Percentiles rank a stretch among this genome's conserved stretches.
Evolutionary conservation across 2,329 filamentous ascomycete species (phyloP).

Genomic region (Neopestalotiopsis clavispora): DNA sequence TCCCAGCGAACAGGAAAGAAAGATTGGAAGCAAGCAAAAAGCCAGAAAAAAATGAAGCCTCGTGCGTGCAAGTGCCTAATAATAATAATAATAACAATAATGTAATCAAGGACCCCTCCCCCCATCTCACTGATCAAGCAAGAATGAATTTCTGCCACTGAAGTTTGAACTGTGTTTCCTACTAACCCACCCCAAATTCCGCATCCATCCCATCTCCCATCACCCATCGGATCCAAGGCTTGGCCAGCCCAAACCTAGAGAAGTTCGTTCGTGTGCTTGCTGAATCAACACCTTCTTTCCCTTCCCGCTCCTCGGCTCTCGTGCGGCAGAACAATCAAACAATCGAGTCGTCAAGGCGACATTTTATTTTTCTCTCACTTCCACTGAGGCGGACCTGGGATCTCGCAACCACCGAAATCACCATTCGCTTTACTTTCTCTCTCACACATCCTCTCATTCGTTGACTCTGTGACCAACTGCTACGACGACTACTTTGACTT

Average conservation of each 20-base stretch:
- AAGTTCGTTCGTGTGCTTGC: too few species aligned
- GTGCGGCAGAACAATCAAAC: too few species aligned
- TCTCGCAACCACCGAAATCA: slow-evolving; percentile 9
- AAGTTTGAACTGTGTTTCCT: not conserved
- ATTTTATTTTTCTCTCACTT: not conserved
- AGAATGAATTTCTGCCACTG: not conserved
- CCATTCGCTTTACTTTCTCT: not conserved
- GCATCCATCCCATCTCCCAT: too few species aligned
- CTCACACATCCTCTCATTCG: not conserved
- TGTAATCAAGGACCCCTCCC: not conserved
- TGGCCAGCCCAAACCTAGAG: not conserved
- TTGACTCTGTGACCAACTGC: not conserved
- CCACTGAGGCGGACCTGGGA: not conserved
- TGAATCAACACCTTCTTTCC: too few species aligned
- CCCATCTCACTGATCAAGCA: not conserved
- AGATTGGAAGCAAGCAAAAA: not conserved
- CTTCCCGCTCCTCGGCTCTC: too few species aligned
- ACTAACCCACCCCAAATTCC: not conserved
- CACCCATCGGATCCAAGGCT: not conserved
- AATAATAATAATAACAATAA: not conserved
- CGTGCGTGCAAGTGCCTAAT: not conserved
- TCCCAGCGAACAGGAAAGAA: not conserved
- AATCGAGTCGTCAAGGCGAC: not conserved
- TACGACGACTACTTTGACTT: not conserved
- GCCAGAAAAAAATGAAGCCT: not conserved